Base-by-base conservation (phyloP, 352 stramenopile species). In the Phytopythium boreale region DNA sequence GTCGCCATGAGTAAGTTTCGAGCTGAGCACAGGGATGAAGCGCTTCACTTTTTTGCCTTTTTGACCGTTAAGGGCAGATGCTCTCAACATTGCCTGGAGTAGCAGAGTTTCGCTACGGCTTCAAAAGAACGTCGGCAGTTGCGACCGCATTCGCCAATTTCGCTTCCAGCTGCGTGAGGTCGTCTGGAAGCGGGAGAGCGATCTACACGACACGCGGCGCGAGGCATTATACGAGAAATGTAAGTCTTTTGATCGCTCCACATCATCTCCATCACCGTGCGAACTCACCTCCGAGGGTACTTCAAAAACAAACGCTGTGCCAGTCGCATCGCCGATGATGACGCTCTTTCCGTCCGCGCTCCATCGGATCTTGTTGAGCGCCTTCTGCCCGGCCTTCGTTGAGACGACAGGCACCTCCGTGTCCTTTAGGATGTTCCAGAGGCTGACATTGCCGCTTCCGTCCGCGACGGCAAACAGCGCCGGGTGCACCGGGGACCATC, bases 351-450 rank as follows among this genome's bases (percentile, higher is more conserved):
- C 89, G 56, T 93, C 86, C 2, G 73, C 49, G 26, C 75, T 89
- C 89, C 89, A 96, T 44, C 84, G 77, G 47, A 96, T 72, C 64
- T 92, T 95, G 79, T 94, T 92, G 15, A 96, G 65, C 14, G 87
- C 86, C 56, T 91, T 89, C 27, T 81, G 72, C 27, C 75, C 80
- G 50, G 92, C 77, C 67, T 91, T 88, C 8, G 79, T 67, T 37
- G 89, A 84, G 14, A 92, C 64, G 15, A 67, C 76, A 11, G 84
- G 77, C 34, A 93, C 82, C 61, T 96, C 89, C n/a, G 87, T 70
- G 67, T 96, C 89, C 56, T 84, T 86, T 64, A 88, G 64, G 56
- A 96, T 86, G 59, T 96, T 95, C 89, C 89, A 96, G 41, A 96
- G 70, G 59, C 82, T 90, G 37, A 93, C 72, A 8, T 52, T 63